phyloP scores from a whole-genome alignment of 129 eudicot species.

The Chrysanthemum lavandulifolium region DNA sequence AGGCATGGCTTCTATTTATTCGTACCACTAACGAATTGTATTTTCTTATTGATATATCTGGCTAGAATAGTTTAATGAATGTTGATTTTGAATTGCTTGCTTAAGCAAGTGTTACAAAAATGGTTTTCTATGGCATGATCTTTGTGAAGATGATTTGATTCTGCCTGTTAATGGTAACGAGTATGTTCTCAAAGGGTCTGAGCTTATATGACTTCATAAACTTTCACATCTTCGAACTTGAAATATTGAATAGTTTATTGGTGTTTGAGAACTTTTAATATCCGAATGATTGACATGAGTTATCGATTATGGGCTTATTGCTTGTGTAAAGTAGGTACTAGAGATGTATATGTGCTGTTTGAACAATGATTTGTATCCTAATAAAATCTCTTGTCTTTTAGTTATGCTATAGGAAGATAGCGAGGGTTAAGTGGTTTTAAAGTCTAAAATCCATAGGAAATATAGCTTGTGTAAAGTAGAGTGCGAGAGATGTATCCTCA shows the following conservation, averaged over 20 bases:
- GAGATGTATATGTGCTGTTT: not conserved
- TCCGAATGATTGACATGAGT: not conserved
- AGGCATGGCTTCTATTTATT: conserved; percentile 91
- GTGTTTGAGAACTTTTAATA: conserved; percentile 9
- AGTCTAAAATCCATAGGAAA: not conserved
- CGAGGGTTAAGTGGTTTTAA: too few relatives aligned
- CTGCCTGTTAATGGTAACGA: conserved; percentile 90
- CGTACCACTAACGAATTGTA: conserved; percentile 33
- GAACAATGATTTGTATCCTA: too few relatives aligned
- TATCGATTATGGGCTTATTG: conserved; percentile 5
- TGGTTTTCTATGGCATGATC: conserved; percentile 98
- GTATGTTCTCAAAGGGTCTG: conserved; percentile 96
- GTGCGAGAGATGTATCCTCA: not conserved
- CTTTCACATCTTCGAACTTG: conserved; percentile 17
- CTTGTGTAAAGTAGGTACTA: not conserved
- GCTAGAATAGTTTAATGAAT: not conserved
- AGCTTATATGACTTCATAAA: conserved; percentile 33
- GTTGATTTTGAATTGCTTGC: conserved; percentile 19
- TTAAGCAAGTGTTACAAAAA: conserved; percentile 77
- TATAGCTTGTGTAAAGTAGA: conserved; percentile 1
- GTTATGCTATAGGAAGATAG: too few relatives aligned
- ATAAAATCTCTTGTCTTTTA: too few relatives aligned
- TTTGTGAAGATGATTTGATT: conserved; percentile 81
- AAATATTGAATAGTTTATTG: not conserved
- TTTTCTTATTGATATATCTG: not conserved